Percentiles rank a stretch among this genome's conserved stretches.
phyloP scores from a whole-genome alignment of 176 grass and related monocot genomes.

The Aegilops bicornis region DNA sequence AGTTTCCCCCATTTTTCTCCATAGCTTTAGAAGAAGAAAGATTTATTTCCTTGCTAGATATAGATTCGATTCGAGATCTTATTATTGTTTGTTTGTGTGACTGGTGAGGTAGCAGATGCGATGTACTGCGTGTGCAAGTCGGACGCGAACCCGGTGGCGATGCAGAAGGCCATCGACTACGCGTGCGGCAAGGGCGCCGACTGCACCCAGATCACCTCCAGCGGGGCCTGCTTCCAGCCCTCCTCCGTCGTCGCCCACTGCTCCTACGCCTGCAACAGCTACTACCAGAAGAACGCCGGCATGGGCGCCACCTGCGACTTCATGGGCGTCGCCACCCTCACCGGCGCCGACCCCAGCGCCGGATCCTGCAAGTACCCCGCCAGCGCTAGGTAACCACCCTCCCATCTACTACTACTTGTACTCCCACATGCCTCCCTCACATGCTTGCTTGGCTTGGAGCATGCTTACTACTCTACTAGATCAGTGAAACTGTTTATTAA shows the following conservation, averaged over 20 bases:
- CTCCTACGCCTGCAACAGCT: conserved; percentile 79
- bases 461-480: neutral
- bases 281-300: conserved; percentile 62
- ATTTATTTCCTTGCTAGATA: no score
- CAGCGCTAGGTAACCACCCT: neutral
- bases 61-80: no score
- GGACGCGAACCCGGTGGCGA: conserved; percentile 21
- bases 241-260: conserved; percentile 53
- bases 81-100: no score
- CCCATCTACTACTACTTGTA: no score
- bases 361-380: conserved; percentile 46
- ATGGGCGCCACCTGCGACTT: conserved; percentile 68
- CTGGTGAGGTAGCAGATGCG: conserved; percentile 39
- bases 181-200: conserved; percentile 82
- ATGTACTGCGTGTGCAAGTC: conserved; percentile 75
- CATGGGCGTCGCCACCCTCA: conserved; percentile 44
- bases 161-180: conserved; percentile 90
- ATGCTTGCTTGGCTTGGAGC: neutral
- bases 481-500: neutral
- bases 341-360: conserved; percentile 50
- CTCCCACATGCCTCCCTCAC: neutral
- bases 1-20: no score
- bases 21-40: no score
- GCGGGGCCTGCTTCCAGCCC: conserved; percentile 49
- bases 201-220: conserved; percentile 45